Conservation (phyloP, 768 basidiomycete genomes). For the Tylopilus plumbeoviolaceoides region DNA sequence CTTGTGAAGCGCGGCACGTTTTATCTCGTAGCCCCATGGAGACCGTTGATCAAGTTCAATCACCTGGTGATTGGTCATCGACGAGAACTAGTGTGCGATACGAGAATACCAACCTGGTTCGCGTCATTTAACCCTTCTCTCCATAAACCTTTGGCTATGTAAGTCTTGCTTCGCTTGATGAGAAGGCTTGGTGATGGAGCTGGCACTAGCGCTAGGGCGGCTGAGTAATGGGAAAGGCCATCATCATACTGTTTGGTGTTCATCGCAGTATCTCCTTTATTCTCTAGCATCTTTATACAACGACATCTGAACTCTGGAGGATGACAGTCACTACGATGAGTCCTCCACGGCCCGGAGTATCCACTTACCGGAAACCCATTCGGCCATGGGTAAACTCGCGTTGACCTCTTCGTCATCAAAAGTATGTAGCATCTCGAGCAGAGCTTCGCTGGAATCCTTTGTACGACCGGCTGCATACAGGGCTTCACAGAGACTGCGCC, state of each 20-base stretch:
- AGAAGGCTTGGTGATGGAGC: neutral
- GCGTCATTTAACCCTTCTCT: neutral
- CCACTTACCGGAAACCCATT: neutral
- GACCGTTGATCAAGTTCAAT: neutral
- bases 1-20: neutral
- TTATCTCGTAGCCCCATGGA: neutral
- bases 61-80: neutral
- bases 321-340: neutral
- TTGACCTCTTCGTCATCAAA: neutral
- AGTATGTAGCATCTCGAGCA: neutral
- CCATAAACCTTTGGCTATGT: neutral
- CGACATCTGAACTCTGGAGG: neutral
- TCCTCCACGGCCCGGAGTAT: neutral
- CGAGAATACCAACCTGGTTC: neutral
- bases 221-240: neutral
- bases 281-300: neutral
- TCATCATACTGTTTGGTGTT: neutral
- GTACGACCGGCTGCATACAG: neutral
- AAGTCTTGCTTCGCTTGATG: neutral
- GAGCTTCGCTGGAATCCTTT: neutral
- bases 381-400: neutral
- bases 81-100: neutral
- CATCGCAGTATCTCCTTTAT: neutral
- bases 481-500: neutral
- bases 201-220: neutral